Percentiles rank a stretch among this genome's conserved stretches.
These are phyloP conservation scores for Seiridium cupressi DNA, from an alignment of 2,329 filamentous ascomycete species.

Conservation along the genomic window DNA sequence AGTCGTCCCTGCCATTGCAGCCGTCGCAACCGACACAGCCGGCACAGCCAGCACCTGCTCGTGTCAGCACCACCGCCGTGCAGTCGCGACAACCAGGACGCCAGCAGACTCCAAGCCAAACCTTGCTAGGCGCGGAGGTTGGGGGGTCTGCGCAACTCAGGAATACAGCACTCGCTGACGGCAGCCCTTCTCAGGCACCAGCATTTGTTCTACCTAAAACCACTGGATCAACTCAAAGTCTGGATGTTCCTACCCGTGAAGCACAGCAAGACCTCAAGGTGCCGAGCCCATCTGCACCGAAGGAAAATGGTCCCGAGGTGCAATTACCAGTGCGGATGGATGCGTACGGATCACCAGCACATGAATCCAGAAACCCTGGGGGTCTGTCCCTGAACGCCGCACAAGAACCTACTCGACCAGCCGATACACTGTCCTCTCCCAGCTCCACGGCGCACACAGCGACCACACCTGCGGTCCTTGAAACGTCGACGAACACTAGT, in stretches of 20 bases:
- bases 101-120: no score
- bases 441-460: conserved; percentile 71
- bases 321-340: neutral
- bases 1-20: no score
- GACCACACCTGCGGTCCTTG: conserved; percentile 67
- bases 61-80: no score
- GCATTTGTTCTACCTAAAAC: neutral
- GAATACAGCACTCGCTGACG: no score
- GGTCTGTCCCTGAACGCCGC: neutral
- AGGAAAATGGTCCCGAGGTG: neutral
- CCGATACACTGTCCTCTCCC: conserved; percentile 52
- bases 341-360: neutral
- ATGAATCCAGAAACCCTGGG: neutral
- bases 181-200: neutral
- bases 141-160: no score
- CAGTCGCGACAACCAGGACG: no score
- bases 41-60: no score
- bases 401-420: conserved; percentile 32
- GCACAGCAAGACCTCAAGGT: neutral
- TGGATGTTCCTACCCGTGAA: neutral
- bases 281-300: neutral
- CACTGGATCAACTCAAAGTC: neutral
- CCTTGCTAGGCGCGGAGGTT: no score
- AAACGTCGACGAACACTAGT: conserved; percentile 71
- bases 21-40: no score